Base-by-base conservation (phyloP, 192 early-diverging fungal genomes). In the Entomortierella chlamydospora region DNA sequence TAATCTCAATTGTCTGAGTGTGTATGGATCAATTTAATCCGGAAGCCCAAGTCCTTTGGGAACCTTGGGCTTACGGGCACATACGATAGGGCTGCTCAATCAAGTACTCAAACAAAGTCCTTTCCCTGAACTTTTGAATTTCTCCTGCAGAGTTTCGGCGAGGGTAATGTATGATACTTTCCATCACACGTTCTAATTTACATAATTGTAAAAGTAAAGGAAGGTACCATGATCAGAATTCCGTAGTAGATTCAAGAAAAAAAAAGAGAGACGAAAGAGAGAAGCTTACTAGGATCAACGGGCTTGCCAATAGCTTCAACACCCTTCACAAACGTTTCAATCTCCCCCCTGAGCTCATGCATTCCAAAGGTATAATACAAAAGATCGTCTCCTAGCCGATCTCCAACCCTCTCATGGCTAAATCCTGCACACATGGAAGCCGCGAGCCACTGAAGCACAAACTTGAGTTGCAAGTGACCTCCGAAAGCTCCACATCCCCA, bases 401-500 rank as follows among this genome's bases (percentile, higher is more conserved):
- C 25, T 25, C 34, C n/a, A 18, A 41, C 22, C 23, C 33, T 13
- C 10, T 61, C 39, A 13, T 10, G 30, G 23, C 53, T 45, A 25
- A 51, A 55, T 25, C 55, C 64, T 39, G 51, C 51, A 61, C 72
- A 67, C 12, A 78, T 51, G 6, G 76, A 79, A 34, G 76, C 76
- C 4, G 76, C 76, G 15, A 79, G 60, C 76, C 76, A 79, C 23
- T 79, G 76, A 22, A 79, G 53, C 8, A 79, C 63, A 70, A 79
- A 79, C 41, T 79, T 79, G 62, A 79, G 76, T 43, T 79, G 76
- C 22, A 70, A 50, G 43, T 79, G 67, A 4, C 76, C 76, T 20
- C 76, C 76, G 68, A 79, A 79, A 42, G 76, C 76, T n/a, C 76
- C 76, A 18, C 76, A 79, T n/a, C 76, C 76, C 76, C 76, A 79